phyloP scores from a whole-genome alignment of 2,329 filamentous ascomycete genomes.

The Fusarium udum region DNA sequence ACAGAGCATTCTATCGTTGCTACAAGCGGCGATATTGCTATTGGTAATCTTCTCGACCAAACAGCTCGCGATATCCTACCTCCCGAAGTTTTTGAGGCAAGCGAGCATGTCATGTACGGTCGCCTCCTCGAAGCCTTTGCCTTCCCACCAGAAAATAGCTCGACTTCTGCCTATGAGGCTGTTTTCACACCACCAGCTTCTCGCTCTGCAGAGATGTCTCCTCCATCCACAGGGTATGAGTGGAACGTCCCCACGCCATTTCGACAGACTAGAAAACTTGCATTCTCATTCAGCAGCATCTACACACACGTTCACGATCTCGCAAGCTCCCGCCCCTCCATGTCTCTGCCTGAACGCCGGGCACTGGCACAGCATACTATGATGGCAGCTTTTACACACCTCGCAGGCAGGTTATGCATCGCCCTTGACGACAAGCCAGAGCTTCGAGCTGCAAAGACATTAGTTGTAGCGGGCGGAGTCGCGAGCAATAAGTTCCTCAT shows the following conservation, averaged over 20 bases:
- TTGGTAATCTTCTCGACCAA: constrained; percentile 92
- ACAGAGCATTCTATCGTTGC: constrained; percentile 78
- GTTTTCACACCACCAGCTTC: constrained; percentile 67
- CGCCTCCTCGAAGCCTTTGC: constrained; percentile 82
- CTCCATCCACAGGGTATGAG: constrained; percentile 50
- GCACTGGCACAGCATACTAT: constrained; percentile 78
- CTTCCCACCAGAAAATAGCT: constrained; percentile 59
- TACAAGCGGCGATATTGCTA: constrained; percentile 79
- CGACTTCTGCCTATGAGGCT: constrained; percentile 44
- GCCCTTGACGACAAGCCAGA: constrained; percentile 59
- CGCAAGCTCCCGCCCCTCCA: constrained; percentile 48
- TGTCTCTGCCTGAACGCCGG: constrained; percentile 69
- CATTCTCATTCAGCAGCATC: constrained; percentile 78
- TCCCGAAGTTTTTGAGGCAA: constrained; percentile 59
- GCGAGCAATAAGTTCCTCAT: constrained; percentile 84
- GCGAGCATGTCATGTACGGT: constrained; percentile 79
- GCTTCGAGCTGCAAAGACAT: constrained; percentile 58
- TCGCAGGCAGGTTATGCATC: constrained; percentile 78
- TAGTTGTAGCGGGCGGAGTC: constrained; percentile 91
- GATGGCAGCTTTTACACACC: constrained; percentile 86
- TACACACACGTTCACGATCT: constrained; percentile 64
- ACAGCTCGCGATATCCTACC: constrained; percentile 81
- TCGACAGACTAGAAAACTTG: constrained; percentile 63
- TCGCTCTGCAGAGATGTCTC: constrained; percentile 66
- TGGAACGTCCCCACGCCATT: constrained; percentile 79